Evolutionary conservation across 164 flowering plant species (phyloP).

Genomic region (Vitis rotundifolia): DNA sequence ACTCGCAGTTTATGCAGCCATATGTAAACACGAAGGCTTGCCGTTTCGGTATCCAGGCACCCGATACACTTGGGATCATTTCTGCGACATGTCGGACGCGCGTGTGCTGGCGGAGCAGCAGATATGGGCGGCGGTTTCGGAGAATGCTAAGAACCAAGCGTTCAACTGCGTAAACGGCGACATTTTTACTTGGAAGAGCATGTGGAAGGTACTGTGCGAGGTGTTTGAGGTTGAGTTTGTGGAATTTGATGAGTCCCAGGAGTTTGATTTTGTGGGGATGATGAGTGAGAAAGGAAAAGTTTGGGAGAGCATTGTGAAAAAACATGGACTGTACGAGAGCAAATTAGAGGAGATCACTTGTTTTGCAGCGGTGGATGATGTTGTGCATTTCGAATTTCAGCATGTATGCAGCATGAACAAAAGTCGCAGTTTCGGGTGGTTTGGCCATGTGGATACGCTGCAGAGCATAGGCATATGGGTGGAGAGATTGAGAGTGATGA

Average conservation of each 20-base stretch:
- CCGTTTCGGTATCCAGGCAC: constrained; percentile 34
- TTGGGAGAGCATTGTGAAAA: constrained; percentile 24
- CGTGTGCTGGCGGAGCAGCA: constrained; percentile 32
- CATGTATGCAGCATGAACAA: constrained; percentile 34
- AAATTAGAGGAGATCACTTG: constrained; percentile 22
- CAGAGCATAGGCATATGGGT: constrained; percentile 22
- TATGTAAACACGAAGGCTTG: constrained; percentile 21
- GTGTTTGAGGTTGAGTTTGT: constrained; percentile 20
- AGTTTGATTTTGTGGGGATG: constrained; percentile 17
- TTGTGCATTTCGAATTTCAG: constrained; percentile 19
- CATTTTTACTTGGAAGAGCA: constrained; percentile 31
- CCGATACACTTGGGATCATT: constrained; percentile 38
- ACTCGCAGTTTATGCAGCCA: constrained; percentile 16
- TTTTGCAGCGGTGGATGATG: constrained; percentile 1
- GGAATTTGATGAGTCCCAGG: constrained; percentile 14
- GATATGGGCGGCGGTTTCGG: constrained; percentile 31
- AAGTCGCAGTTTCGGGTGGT: constrained; percentile 26
- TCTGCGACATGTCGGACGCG: constrained; percentile 28
- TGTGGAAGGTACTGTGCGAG: constrained; percentile 27
- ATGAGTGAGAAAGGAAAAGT: constrained; percentile 24
- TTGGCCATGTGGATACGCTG: constrained; percentile 16
- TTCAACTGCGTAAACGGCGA: constrained; percentile 36
- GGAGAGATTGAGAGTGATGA: constrained; percentile 21
- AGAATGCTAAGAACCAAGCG: no score
- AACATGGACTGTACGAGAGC: constrained; percentile 22